A percentile compares a stretch with the other conserved stretches of the same genome.
phyloP scores from a whole-genome alignment of 495 filamentous ascomycete species.

The Neurospora tetraspora region DNA sequence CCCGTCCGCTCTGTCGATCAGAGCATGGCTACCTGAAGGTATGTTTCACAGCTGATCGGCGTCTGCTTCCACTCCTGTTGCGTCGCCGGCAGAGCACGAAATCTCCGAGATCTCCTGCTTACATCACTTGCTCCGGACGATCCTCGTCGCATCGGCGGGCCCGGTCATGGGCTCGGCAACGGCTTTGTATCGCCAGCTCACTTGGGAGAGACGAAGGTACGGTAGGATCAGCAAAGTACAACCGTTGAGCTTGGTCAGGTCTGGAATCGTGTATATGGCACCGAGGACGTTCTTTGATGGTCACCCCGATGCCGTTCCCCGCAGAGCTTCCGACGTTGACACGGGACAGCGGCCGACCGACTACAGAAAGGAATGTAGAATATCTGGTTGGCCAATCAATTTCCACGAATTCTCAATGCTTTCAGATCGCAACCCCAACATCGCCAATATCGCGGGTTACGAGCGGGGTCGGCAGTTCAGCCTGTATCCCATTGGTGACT shows the following conservation, averaged over 20 bases:
- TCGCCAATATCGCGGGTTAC: constrained; percentile 5
- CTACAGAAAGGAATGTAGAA: background rate
- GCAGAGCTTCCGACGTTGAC: background rate
- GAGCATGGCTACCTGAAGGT: background rate
- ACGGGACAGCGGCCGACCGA: background rate
- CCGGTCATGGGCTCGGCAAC: background rate
- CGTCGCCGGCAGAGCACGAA: background rate
- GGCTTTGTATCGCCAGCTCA: background rate
- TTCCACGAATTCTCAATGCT: too few relatives aligned
- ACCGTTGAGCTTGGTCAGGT: background rate
- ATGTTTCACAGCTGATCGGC: background rate
- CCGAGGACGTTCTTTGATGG: background rate
- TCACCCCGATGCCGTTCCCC: background rate
- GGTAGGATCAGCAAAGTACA: background rate
- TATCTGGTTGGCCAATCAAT: background rate
- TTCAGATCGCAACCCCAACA: background rate
- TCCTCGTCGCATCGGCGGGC: background rate
- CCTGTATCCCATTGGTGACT: constrained; percentile 6
- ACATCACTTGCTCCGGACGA: background rate
- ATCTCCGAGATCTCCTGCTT: background rate
- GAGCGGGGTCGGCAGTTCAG: constrained; percentile 16
- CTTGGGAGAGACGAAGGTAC: background rate
- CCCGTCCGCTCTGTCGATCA: background rate
- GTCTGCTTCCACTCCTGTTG: background rate
- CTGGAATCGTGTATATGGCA: background rate